Evolutionary conservation across 495 filamentous ascomycete species (phyloP), one percentile per base, ranked within the genome.

Genomic region (Xylaria acuta): DNA sequence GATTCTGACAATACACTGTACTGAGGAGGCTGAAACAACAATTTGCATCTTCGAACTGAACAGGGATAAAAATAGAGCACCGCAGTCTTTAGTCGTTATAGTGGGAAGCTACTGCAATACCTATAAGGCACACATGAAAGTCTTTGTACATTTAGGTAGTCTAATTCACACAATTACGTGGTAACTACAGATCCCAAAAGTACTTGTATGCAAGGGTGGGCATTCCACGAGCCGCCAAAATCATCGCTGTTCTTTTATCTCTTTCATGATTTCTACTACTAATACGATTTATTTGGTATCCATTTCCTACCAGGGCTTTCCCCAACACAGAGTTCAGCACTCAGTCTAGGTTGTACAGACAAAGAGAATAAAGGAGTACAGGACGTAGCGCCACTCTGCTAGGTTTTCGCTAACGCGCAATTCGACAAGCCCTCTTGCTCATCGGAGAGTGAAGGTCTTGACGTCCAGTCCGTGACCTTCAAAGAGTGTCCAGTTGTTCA

Each of bases 211-310:
- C n/a, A 43, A 40, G 8, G 22, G 59, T 18, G n/a, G 38, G n/a
- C 59, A 38, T 60, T 60, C 12, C 0, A 12, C 59, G 11, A 43
- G 30, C 5, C 25, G 18, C 20, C n/a, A 14, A 64, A 11, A 45
- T 22, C 25, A 43, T 64, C 22, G 47, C 59, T 30, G 6, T 45
- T 51, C 22, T 38, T 47, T 54, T 36, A 43, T 64, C n/a, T 64
- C n/a, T 43, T 9, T 60, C 36, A 22, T 51, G 41, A 58, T 30
- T 18, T 70, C 58, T 70, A 63, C 67, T 70, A 64, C 59, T 62
- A 64, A 64, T 64, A 62, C 45, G 59, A 71, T 49, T 49, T 64
- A 62, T 43, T 56, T 54, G 59, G 47, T 71, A 71, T 64, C 69
- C 63, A 53, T 70, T 64, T 60, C 43, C 34, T 60, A 49, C 41